Percentiles rank a stretch among this genome's conserved stretches.
These are phyloP conservation scores for Camellia japonica DNA, from an alignment of 148 eudicot species.

Conservation along the genomic window DNA sequence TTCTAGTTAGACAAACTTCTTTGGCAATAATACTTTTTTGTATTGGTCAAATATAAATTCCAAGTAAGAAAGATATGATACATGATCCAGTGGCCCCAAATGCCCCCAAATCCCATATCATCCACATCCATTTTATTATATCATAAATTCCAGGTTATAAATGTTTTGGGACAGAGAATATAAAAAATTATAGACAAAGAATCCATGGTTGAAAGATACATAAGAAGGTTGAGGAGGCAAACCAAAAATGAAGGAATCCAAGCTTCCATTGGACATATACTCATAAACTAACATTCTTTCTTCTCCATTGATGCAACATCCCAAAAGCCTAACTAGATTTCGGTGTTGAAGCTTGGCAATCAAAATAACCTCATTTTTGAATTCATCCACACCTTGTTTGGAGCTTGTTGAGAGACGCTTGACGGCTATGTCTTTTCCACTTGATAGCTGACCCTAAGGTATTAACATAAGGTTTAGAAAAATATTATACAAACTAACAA, in stretches of 20 bases:
- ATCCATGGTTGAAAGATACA: background rate
- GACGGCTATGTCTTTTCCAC: too few relatives aligned
- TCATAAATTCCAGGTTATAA: too few relatives aligned
- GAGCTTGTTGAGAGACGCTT: background rate
- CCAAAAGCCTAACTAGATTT: constrained; percentile 20
- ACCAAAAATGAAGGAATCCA: constrained; percentile 18
- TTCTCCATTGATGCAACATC: constrained; percentile 11
- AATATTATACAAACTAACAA: too few relatives aligned
- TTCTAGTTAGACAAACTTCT: background rate
- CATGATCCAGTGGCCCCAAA: too few relatives aligned
- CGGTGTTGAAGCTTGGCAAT: constrained; percentile 15
- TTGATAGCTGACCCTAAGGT: too few relatives aligned
- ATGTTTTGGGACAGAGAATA: too few relatives aligned
- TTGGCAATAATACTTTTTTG: background rate
- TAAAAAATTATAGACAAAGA: too few relatives aligned
- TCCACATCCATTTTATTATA: too few relatives aligned
- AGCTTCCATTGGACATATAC: constrained; percentile 14
- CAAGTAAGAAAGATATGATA: too few relatives aligned
- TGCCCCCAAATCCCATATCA: too few relatives aligned
- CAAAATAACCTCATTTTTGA: constrained; percentile 19
- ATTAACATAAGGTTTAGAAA: too few relatives aligned
- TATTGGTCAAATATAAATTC: background rate
- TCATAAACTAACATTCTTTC: constrained; percentile 13
- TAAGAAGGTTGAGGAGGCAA: background rate
- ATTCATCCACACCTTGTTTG: constrained; percentile 13